Conservation (phyloP, 306 rosid species). For the Cucurbita maxima region DNA sequence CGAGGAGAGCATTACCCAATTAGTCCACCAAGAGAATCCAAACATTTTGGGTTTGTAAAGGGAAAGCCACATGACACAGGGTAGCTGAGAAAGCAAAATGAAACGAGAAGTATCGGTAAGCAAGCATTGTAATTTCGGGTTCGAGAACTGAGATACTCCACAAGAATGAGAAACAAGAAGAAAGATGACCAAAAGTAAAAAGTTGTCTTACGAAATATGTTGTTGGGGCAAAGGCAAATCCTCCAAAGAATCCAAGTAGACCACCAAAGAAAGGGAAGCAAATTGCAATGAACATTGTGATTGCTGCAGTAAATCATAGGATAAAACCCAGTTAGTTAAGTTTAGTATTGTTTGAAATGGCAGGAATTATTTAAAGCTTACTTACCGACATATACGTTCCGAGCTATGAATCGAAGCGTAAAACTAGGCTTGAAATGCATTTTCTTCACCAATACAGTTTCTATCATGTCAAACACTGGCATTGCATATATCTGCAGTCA, state of each 20-base stretch:
- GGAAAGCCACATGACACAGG: conserved; percentile 73
- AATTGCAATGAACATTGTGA: conserved; percentile 58
- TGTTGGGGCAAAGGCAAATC: conserved; percentile 87
- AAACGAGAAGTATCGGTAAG: background rate
- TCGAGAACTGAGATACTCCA: background rate
- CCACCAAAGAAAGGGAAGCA: conserved; percentile 73
- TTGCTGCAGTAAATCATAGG: conserved; percentile 23
- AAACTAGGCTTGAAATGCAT: conserved; percentile 32
- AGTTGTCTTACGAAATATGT: conserved; percentile 52
- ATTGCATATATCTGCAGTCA: conserved; percentile 58
- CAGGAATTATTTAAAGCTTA: background rate
- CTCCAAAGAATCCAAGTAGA: conserved; percentile 65
- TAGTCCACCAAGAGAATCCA: conserved; percentile 59
- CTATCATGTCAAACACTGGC: conserved; percentile 93
- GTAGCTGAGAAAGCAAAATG: conserved; percentile 46
- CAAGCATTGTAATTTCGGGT: background rate
- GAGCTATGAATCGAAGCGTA: conserved; percentile 45
- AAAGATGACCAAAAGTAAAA: background rate
- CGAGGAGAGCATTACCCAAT: conserved; percentile 40
- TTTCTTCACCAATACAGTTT: conserved; percentile 64
- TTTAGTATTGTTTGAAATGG: background rate
- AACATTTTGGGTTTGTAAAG: conserved; percentile 62
- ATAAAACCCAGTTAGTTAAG: background rate
- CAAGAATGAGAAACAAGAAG: background rate
- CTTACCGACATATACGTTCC: conserved; percentile 64